Percentiles rank a stretch among this genome's conserved stretches.
phyloP scores from a whole-genome alignment of 352 stramenopile species.

The Globisporangium uncinulatum region DNA sequence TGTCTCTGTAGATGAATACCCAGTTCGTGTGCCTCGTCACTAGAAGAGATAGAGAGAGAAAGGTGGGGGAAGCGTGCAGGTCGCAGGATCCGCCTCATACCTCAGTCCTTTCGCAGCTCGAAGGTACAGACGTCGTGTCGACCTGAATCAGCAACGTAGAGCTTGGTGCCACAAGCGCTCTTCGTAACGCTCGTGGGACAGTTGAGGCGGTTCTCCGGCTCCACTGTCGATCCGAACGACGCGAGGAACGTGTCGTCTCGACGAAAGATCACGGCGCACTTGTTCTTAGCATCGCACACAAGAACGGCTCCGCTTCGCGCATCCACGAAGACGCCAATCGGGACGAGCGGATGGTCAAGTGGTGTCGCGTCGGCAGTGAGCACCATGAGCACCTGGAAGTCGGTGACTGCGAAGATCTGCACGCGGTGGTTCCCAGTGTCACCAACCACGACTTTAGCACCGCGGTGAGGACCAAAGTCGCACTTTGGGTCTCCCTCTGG shows the following conservation, averaged over 20 bases:
- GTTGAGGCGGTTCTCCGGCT: slow-evolving; percentile 35
- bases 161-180: background rate
- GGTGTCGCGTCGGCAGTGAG: slow-evolving; percentile 32
- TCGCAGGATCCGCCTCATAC: background rate
- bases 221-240: slow-evolving; percentile 39
- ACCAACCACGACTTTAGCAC: slow-evolving; percentile 43
- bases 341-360: slow-evolving; percentile 37
- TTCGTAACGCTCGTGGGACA: slow-evolving; percentile 22
- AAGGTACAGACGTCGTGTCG: slow-evolving; percentile 11
- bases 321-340: slow-evolving; percentile 35
- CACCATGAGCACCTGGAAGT: slow-evolving; percentile 23
- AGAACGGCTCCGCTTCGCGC: slow-evolving; percentile 44
- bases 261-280: slow-evolving; percentile 38
- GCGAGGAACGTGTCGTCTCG: slow-evolving; percentile 38
- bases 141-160: slow-evolving; percentile 6
- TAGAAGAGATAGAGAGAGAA: background rate
- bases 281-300: slow-evolving; percentile 34
- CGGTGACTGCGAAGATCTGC: slow-evolving; percentile 30
- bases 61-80: background rate
- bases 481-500: slow-evolving; percentile 23
- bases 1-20: no score
- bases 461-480: slow-evolving; percentile 40
- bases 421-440: slow-evolving; percentile 52
- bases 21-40: no score
- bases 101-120: slow-evolving; percentile 1